Conservation (phyloP, 306 rosid species). For the Casuarina cunninghamiana region DNA sequence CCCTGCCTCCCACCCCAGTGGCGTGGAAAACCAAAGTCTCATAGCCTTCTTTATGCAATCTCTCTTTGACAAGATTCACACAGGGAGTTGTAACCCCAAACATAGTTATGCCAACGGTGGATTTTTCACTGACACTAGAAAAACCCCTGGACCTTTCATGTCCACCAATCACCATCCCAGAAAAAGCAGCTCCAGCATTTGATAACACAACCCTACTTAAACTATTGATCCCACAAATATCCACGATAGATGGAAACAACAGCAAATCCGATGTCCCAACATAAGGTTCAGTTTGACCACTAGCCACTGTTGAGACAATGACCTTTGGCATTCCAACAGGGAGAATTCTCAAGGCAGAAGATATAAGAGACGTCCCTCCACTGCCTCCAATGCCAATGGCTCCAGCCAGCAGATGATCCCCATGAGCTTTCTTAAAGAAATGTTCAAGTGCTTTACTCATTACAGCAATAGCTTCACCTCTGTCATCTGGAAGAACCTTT, state of each 20-base stretch:
- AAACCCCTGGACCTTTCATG: conserved; percentile 40
- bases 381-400: conserved; percentile 82
- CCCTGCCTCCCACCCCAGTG: conserved; percentile 94
- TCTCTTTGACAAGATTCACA: conserved; percentile 64
- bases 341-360: conserved; percentile 61
- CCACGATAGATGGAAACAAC: conserved; percentile 75
- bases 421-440: conserved; percentile 49
- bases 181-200: conserved; percentile 84
- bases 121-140: conserved; percentile 35
- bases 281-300: conserved; percentile 83
- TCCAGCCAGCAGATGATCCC: conserved; percentile 53
- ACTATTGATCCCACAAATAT: conserved; percentile 75
- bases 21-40: conserved; percentile 89
- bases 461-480: conserved; percentile 67
- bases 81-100: conserved; percentile 91
- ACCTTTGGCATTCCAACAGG: conserved; percentile 83
- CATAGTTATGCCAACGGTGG: conserved; percentile 82
- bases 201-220: conserved; percentile 66
- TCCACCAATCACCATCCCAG: conserved; percentile 87
- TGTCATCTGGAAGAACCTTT: conserved; percentile 51
- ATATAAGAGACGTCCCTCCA: conserved; percentile 81
- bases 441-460: conserved; percentile 67
- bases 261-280: conserved; percentile 77
- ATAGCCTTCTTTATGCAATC: conserved; percentile 70
- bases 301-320: conserved; percentile 84